A percentile compares a stretch with the other conserved stretches of the same genome.
Conservation (phyloP, 106 monocot species). For the Dioscorea dumetorum region DNA sequence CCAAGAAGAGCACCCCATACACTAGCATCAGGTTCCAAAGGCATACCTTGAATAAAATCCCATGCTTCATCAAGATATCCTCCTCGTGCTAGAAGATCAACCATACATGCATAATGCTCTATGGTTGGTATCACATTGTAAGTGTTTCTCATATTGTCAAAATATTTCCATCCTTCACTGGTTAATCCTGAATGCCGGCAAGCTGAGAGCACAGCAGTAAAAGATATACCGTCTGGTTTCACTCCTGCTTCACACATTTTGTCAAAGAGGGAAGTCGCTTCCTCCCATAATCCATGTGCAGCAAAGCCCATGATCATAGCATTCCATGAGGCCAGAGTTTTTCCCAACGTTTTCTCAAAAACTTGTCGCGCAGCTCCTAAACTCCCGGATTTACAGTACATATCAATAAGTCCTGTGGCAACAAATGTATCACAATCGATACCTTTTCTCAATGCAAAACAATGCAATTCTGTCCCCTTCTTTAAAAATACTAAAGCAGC, state of each 20-base stretch:
- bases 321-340: constrained; percentile 38
- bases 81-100: constrained; percentile 47
- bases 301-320: constrained; percentile 41
- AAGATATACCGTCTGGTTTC: constrained; percentile 50
- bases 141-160: constrained; percentile 31
- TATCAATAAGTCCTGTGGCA: constrained; percentile 44
- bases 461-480: constrained; percentile 48
- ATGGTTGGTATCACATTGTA: constrained; percentile 33
- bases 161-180: constrained; percentile 43
- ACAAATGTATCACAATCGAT: constrained; percentile 36
- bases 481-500: constrained; percentile 27
- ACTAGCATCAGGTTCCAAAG: constrained; percentile 35
- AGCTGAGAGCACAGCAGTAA: constrained; percentile 46
- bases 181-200: constrained; percentile 50
- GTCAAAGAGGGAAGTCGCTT: constrained; percentile 36
- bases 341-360: constrained; percentile 21
- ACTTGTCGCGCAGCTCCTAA: constrained; percentile 15
- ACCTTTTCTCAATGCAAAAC: constrained; percentile 31
- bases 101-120: constrained; percentile 64
- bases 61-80: constrained; percentile 61
- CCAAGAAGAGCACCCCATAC: constrained; percentile 51
- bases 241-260: constrained; percentile 38
- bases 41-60: constrained; percentile 44
- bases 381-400: constrained; percentile 50
- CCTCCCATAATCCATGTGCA: constrained; percentile 26